phyloP scores from a whole-genome alignment of 305 asterid species.

The Fraxinus platypoda region DNA sequence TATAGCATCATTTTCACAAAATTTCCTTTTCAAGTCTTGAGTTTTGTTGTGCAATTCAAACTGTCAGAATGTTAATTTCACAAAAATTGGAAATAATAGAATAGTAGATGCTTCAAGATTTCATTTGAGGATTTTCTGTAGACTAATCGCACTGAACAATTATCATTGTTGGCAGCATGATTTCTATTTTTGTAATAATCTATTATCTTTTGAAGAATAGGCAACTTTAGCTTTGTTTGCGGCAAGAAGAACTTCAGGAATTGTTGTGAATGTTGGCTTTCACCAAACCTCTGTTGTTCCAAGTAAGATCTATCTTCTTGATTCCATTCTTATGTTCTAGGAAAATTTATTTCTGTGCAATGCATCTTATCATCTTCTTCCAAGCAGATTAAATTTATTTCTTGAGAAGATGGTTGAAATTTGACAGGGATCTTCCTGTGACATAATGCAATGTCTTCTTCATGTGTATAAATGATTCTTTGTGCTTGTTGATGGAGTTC shows the following conservation, averaged over 20 bases:
- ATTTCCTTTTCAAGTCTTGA: neutral
- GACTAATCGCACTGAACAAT: slow-evolving; percentile 2
- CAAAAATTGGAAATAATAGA: neutral
- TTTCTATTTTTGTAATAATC: neutral
- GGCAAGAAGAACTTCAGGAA: slow-evolving; percentile 83
- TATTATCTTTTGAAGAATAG: slow-evolving; percentile 37
- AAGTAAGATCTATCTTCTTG: slow-evolving; percentile 45
- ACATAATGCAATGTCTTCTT: neutral
- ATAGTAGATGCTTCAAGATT: neutral
- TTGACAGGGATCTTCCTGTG: neutral
- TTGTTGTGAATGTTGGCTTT: slow-evolving; percentile 91
- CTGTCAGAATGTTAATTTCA: neutral
- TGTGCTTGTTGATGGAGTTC: neutral
- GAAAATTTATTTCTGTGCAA: neutral
- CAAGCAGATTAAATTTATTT: neutral
- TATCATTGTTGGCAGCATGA: slow-evolving; percentile 14
- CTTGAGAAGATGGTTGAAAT: neutral
- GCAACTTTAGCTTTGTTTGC: slow-evolving; percentile 93
- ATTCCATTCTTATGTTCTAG: neutral
- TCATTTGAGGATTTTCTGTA: neutral
- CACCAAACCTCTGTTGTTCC: slow-evolving; percentile 91
- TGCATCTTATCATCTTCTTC: neutral
- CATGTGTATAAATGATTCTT: neutral
- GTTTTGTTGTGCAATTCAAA: neutral
- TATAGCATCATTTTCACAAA: neutral